Percentiles rank a stretch among this genome's conserved stretches.
These are phyloP conservation scores for Aspergillus ochraceus DNA, from an alignment of 2,329 filamentous ascomycete genomes.

Conservation along the genomic window DNA sequence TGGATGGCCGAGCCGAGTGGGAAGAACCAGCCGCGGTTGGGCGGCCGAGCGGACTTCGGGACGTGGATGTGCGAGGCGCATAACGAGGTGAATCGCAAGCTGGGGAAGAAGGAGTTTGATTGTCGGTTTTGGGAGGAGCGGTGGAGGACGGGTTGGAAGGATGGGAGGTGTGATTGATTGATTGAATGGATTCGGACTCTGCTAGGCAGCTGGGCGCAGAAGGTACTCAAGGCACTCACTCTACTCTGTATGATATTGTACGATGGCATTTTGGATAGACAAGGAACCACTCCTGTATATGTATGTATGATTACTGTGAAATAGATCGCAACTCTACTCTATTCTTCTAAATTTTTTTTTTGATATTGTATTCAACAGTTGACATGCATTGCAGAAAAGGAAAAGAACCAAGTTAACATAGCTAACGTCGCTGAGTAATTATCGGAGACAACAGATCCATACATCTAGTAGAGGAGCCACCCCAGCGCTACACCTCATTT, in stretches of 20 bases:
- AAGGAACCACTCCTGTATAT: not conserved
- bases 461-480: slow-evolving; percentile 30
- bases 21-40: slow-evolving; percentile 63
- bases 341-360: not conserved
- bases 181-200: no score
- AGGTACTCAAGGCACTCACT: not conserved
- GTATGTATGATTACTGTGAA: slow-evolving; percentile 5
- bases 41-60: slow-evolving; percentile 49
- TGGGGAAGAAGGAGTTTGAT: slow-evolving; percentile 90
- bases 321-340: slow-evolving; percentile 1
- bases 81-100: slow-evolving; percentile 62
- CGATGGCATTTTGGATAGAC: not conserved
- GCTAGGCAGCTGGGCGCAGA: no score
- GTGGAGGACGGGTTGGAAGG: slow-evolving; percentile 84
- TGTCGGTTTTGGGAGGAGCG: slow-evolving; percentile 88
- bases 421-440: slow-evolving; percentile 39
- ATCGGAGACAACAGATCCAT: slow-evolving; percentile 29
- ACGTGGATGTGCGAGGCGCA: slow-evolving; percentile 54
- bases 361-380: not conserved
- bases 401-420: slow-evolving; percentile 21
- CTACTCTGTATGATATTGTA: not conserved
- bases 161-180: slow-evolving; percentile 62
- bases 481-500: slow-evolving; percentile 26
- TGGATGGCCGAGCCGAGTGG: slow-evolving; percentile 67
- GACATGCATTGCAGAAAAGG: slow-evolving; percentile 8